Base-by-base conservation (phyloP, 2,329 filamentous ascomycete species). In the Dothideomycetes sp. region DNA sequence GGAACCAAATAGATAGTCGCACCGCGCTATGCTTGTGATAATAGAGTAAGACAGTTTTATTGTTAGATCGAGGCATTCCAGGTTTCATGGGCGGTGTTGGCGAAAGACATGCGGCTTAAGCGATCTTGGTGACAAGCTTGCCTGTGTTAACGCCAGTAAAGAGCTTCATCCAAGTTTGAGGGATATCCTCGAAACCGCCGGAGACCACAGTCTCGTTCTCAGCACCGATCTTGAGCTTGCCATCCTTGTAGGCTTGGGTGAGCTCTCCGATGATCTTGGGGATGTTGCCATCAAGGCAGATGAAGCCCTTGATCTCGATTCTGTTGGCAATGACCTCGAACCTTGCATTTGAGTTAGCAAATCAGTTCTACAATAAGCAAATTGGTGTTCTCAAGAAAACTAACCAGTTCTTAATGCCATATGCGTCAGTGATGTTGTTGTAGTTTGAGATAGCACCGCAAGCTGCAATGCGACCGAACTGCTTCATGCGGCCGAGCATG, bases 391-490 rank as follows among this genome's bases (percentile, higher is more conserved):
- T 27, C 22, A 7, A 7, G 22, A 27, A n/a, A n/a, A n/a, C n/a
- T 27, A 7, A 27, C 55, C 55, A 60, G 47, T 58, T 59, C 48
- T 57, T 58, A 17, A 59, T 41, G 11, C 56, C 57, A 3, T 47
- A 49, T 5, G 51, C 50, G 4, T 46, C 54, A 16, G 51, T 65
- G 22, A 7, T 7, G 5, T 66, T 57, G 58, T 84, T 84, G 59
- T 85, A 85, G 56, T 79, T 72, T 54, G 72, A 77, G 61, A 86
- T 84, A 5, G 51, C 68, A 36, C 81, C 81, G 59, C 81, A 85
- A 60, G 81, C 81, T 48, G 80, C 49, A 14, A 86, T 81, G 24
- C 81, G 69, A 11, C 80, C 63, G 53, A 72, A 64, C 37, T 62
- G 61, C 41, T 77, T 79, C 42, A 81, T 79, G n/a, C 77, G 69